Conservation (phyloP, 805 yeast genomes). For the Starmerella vitae region DNA sequence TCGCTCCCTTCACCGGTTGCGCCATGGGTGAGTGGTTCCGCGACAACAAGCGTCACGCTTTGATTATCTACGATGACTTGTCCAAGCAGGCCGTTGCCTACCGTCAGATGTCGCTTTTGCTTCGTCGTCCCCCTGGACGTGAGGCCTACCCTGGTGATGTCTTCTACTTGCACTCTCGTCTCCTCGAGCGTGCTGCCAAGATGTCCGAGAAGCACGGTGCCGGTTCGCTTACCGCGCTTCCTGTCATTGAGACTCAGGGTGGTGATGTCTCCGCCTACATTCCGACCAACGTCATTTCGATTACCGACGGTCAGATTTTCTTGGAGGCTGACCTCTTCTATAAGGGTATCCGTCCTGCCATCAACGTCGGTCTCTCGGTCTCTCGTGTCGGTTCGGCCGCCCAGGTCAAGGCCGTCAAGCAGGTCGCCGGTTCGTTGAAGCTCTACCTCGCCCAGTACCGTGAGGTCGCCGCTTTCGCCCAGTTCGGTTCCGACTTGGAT, state of each 20-base stretch:
- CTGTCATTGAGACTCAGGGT: conserved; percentile 96
- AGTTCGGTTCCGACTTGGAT: conserved; percentile 99
- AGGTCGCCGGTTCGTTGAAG: conserved; percentile 99
- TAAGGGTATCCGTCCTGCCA: conserved; percentile 99
- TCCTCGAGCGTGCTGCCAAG: conserved; percentile 96
- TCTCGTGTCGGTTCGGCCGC: conserved; percentile 99
- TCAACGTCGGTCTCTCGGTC: conserved; percentile 98
- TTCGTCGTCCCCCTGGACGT: conserved; percentile 96
- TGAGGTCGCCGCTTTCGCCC: conserved; percentile 99
- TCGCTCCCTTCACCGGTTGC: conserved; percentile 99
- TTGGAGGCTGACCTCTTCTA: conserved; percentile 98
- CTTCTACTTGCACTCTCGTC: conserved; percentile 88
- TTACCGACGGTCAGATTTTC: conserved; percentile 96
- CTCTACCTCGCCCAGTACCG: conserved; percentile 99
- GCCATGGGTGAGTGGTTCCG: conserved; percentile 99
- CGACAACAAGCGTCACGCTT: conserved; percentile 97
- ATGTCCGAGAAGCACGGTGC: conserved; percentile 79
- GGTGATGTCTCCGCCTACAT: conserved; percentile 98
- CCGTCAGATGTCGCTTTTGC: conserved; percentile 95
- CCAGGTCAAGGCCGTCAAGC: conserved; percentile 99
- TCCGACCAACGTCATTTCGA: conserved; percentile 95
- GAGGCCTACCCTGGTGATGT: conserved; percentile 97
- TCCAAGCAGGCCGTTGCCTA: conserved; percentile 99
- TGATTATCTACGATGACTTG: conserved; percentile 94
- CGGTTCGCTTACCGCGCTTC: conserved; percentile 92